Conservation (phyloP, 1,284 basidiomycete species). For the Thelephora terrestris region DNA sequence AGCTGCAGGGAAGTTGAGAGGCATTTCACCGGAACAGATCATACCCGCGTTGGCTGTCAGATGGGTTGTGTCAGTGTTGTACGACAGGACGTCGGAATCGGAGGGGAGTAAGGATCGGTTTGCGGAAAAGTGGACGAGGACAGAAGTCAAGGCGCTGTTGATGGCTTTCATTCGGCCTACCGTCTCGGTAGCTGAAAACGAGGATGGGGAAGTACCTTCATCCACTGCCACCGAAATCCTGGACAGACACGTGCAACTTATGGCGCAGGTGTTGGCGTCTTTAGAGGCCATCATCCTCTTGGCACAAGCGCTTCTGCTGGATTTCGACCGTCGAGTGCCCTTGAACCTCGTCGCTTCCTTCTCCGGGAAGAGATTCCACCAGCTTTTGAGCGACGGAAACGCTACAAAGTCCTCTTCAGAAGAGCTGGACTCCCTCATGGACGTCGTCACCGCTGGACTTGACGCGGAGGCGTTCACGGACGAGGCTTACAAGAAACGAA, state of each 20-base stretch:
- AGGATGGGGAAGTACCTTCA: slow-evolving; percentile 8
- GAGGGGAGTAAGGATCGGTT: slow-evolving; percentile 40
- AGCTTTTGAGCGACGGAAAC: slow-evolving; percentile 27
- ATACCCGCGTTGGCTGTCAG: slow-evolving; percentile 45
- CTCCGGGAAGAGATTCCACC: slow-evolving; percentile 51
- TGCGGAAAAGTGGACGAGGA: slow-evolving; percentile 57
- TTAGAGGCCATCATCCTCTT: slow-evolving; percentile 51
- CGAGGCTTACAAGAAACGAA: slow-evolving; percentile 25
- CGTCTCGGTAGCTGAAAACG: slow-evolving; percentile 1
- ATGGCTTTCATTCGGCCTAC: slow-evolving; percentile 31
- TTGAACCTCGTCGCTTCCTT: slow-evolving; percentile 33
- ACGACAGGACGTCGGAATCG: slow-evolving; percentile 37
- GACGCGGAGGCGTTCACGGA: slow-evolving; percentile 35
- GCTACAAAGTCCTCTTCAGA: slow-evolving; percentile 14
- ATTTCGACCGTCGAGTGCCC: slow-evolving; percentile 28
- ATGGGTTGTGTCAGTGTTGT: slow-evolving; percentile 44
- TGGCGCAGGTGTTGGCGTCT: slow-evolving; percentile 55
- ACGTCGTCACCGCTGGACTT: slow-evolving; percentile 37
- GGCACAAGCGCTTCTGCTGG: slow-evolving; percentile 47
- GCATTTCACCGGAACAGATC: slow-evolving; percentile 35
- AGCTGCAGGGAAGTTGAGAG: slow-evolving; percentile 38
- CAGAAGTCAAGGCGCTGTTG: slow-evolving; percentile 58
- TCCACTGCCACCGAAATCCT: slow-evolving; percentile 25
- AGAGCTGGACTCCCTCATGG: slow-evolving; percentile 30
- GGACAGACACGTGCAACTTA: slow-evolving; percentile 62